Conservation (phyloP, 1,139 yeast species). For the Yarrowia galli region DNA sequence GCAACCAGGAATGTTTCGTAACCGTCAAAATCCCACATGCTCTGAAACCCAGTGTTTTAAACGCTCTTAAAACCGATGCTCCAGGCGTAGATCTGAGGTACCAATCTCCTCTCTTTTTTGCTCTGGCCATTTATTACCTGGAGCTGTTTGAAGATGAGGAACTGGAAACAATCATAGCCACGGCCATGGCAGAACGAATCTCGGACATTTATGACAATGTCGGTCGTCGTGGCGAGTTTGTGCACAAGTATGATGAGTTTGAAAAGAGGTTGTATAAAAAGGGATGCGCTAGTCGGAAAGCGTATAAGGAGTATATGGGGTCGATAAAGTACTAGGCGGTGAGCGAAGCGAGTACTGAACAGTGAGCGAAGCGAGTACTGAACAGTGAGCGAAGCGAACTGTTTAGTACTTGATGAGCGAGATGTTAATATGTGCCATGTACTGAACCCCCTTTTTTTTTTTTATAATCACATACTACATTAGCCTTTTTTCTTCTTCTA, state of each 20-base stretch:
- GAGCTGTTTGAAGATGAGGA: constrained; percentile 34
- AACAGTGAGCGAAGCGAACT: neutral
- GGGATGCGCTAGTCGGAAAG: constrained; percentile 5
- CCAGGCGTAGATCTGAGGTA: constrained; percentile 6
- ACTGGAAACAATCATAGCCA: constrained; percentile 3
- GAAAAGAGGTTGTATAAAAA: constrained; percentile 17
- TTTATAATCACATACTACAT: too few species aligned
- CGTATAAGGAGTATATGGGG: constrained; percentile 34
- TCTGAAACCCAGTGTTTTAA: constrained; percentile 14
- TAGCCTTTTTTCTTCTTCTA: too few species aligned
- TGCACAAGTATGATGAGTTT: constrained; percentile 34
- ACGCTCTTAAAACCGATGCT: constrained; percentile 35
- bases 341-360: constrained; percentile 39
- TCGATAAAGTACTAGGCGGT: constrained; percentile 39
- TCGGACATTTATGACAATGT: constrained; percentile 21
- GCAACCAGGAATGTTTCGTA: constrained; percentile 29
- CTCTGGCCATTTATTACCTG: constrained; percentile 14
- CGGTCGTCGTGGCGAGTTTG: constrained; percentile 18
- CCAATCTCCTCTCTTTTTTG: constrained; percentile 34
- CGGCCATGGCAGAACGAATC: constrained; percentile 18
- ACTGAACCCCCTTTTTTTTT: too few species aligned
- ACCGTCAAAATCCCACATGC: constrained; percentile 28
- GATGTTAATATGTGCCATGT: too few species aligned
- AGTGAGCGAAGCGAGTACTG: constrained; percentile 39
- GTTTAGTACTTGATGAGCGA: too few species aligned